Evolutionary conservation across 1,139 yeast genomes (phyloP).

Genomic region (Sugiyamaella xylanicola): DNA sequence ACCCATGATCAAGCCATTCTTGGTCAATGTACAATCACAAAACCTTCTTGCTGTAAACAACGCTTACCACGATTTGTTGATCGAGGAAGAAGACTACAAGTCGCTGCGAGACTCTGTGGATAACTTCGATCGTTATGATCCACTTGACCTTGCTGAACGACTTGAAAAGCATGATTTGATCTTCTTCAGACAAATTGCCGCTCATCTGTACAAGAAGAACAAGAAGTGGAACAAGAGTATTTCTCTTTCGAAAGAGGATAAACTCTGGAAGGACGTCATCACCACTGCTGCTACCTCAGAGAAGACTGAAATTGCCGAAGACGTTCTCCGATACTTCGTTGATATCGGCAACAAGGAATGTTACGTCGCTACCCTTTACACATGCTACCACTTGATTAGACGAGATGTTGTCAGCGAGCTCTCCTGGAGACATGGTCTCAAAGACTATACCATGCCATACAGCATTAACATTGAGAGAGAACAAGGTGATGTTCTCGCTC

Average conservation of each 20-base stretch:
- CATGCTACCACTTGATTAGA: conserved; percentile 78
- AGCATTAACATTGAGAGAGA: conserved; percentile 78
- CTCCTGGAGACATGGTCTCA: conserved; percentile 86
- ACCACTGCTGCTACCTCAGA: conserved; percentile 87
- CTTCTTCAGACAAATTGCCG: conserved; percentile 95
- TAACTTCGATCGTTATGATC: conserved; percentile 86
- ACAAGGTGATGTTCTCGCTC: conserved; percentile 66
- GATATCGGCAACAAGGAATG: conserved; percentile 97
- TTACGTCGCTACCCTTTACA: conserved; percentile 84
- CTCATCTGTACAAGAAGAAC: conserved; percentile 88
- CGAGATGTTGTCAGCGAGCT: conserved; percentile 86
- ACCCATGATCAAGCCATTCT: conserved; percentile 93
- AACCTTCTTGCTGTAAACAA: conserved; percentile 89
- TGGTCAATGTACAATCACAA: conserved; percentile 86
- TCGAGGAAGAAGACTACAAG: conserved; percentile 95
- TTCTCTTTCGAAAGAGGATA: conserved; percentile 85
- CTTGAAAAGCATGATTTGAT: conserved; percentile 88
- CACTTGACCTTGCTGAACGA: conserved; percentile 87
- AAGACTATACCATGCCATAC: conserved; percentile 85
- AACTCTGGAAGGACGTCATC: conserved; percentile 92
- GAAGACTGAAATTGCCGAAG: conserved; percentile 82
- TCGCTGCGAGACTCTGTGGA: conserved; percentile 86
- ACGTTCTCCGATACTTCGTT: conserved; percentile 85
- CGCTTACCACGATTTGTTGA: conserved; percentile 92
- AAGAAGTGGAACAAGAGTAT: conserved; percentile 92